These are phyloP conservation scores for Chernovozyma sophiae-reginae DNA, from an alignment of 1,139 yeast species.

Conservation along the genomic window DNA sequence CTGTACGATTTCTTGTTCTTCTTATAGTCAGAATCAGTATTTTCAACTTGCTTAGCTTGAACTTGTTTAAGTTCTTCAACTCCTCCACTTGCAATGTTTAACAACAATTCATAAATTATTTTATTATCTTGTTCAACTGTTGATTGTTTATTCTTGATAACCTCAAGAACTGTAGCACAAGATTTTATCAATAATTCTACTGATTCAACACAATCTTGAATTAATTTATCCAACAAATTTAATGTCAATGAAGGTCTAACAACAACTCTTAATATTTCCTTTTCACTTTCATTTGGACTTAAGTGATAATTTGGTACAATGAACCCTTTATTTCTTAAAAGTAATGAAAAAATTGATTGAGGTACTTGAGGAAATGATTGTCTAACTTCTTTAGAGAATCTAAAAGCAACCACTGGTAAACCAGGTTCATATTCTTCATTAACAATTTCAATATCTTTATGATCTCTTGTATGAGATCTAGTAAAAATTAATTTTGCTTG, in stretches of 20 bases:
- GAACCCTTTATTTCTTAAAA: constrained; percentile 79
- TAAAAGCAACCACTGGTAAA: constrained; percentile 86
- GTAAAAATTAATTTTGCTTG: constrained; percentile 20
- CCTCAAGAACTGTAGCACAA: constrained; percentile 23
- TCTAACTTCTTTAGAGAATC: constrained; percentile 56
- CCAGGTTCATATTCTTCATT: constrained; percentile 62
- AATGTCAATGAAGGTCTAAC: constrained; percentile 69
- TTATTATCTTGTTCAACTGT: constrained; percentile 18
- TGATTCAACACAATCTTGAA: constrained; percentile 59
- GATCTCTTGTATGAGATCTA: constrained; percentile 17
- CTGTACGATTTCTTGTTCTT: constrained; percentile 44
- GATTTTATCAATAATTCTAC: constrained; percentile 50
- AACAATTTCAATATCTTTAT: constrained; percentile 10
- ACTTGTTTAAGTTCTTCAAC: constrained; percentile 23
- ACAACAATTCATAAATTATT: constrained; percentile 30
- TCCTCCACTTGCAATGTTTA: constrained; percentile 39
- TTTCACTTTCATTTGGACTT: constrained; percentile 53
- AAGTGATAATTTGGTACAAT: constrained; percentile 88
- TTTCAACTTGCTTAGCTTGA: constrained; percentile 19
- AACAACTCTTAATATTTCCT: constrained; percentile 80
- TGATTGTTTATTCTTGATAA: constrained; percentile 15
- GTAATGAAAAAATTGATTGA: constrained; percentile 69
- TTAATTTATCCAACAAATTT: constrained; percentile 68
- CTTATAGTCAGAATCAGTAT: constrained; percentile 24
- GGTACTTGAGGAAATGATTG: constrained; percentile 74